These are phyloP conservation scores for Calonectria leucothoes DNA, from an alignment of 2,329 filamentous ascomycete species.

Conservation along the genomic window DNA sequence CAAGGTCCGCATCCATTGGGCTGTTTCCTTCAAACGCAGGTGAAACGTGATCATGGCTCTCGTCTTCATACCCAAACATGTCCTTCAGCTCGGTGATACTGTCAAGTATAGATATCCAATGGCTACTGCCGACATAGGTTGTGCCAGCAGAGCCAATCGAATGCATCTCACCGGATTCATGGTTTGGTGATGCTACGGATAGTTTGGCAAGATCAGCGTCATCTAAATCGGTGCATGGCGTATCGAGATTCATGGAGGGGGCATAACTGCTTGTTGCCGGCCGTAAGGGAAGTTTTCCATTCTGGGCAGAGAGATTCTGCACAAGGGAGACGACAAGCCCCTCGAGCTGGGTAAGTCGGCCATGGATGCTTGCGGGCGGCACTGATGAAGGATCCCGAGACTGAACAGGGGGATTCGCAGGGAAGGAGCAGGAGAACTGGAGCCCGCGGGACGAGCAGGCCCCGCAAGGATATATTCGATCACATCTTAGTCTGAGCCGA, in stretches of 20 bases:
- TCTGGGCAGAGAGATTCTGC: not conserved
- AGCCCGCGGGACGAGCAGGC: not conserved
- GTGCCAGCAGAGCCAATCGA: not conserved
- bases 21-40: not conserved
- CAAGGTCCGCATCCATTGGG: not conserved
- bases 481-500: not conserved
- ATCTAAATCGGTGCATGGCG: not conserved
- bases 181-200: not conserved
- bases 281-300: not conserved
- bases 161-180: not conserved
- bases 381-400: not conserved
- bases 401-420: not conserved
- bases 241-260: not conserved
- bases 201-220: not conserved
- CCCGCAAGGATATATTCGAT: not conserved
- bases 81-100: not conserved
- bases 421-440: not conserved
- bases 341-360: not conserved
- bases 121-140: not conserved
- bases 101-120: not conserved
- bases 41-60: not conserved
- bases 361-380: not conserved
- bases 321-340: not conserved
- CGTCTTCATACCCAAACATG: not conserved
- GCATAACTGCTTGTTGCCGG: not conserved